phyloP scores from a whole-genome alignment of 352 stramenopile genomes.

The Blastocystis hominis region DNA sequence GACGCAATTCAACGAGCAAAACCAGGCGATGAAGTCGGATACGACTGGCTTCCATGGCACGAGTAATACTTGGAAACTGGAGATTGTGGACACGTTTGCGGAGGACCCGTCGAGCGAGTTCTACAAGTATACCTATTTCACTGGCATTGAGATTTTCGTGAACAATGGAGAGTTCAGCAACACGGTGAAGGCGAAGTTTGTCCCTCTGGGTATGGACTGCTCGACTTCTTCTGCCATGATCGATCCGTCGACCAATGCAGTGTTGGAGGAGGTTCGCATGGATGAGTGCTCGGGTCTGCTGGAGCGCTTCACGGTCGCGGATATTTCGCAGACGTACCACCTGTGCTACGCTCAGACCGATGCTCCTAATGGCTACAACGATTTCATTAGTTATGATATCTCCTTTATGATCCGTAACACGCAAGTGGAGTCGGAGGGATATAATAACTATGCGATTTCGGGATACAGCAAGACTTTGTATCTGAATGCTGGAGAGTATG shows the following conservation, averaged over 20 bases:
- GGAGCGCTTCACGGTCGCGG: constrained; percentile 17
- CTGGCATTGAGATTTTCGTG: constrained; percentile 12
- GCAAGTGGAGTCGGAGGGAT: background rate
- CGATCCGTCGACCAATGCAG: background rate
- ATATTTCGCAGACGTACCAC: constrained; percentile 34
- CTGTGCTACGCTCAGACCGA: constrained; percentile 25
- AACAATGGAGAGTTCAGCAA: background rate
- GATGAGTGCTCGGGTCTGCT: constrained; percentile 34
- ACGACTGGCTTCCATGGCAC: background rate
- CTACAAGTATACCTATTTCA: constrained; percentile 20
- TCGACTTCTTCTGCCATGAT: background rate
- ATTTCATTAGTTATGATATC: background rate
- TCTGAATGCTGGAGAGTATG: background rate
- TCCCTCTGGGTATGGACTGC: background rate
- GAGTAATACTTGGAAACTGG: constrained; percentile 1
- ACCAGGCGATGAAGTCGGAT: background rate
- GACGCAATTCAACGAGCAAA: background rate
- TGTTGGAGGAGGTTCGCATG: background rate
- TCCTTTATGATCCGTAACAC: background rate
- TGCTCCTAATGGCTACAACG: background rate
- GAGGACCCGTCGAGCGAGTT: background rate
- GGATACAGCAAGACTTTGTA: background rate
- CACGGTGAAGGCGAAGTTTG: constrained; percentile 32
- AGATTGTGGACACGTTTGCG: constrained; percentile 32
- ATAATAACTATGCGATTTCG: background rate